phyloP scores from a whole-genome alignment of 1,139 yeast genomes.

The Suhomyces kunorum region DNA sequence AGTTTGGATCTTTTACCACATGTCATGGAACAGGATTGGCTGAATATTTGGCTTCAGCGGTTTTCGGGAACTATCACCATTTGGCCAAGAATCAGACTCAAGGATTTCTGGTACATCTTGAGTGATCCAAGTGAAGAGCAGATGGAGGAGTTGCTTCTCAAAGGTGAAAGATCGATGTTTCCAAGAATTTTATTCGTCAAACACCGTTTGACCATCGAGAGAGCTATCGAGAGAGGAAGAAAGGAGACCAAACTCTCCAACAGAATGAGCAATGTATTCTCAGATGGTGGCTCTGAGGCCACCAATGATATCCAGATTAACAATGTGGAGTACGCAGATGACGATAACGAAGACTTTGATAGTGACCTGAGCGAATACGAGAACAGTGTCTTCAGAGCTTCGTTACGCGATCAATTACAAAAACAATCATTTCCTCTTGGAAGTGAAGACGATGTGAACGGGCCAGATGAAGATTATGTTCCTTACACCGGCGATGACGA shows the following conservation, averaged over 20 bases:
- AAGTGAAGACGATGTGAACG: slow-evolving; percentile 17
- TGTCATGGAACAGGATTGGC: slow-evolving; percentile 77
- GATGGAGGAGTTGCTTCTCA: slow-evolving; percentile 54
- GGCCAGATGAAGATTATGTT: slow-evolving; percentile 15
- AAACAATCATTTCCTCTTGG: slow-evolving; percentile 11
- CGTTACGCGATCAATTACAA: background rate
- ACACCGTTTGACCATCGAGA: slow-evolving; percentile 63
- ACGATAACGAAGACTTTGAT: slow-evolving; percentile 21
- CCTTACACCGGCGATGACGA: slow-evolving; percentile 13
- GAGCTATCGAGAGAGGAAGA: slow-evolving; percentile 59
- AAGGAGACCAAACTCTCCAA: slow-evolving; percentile 24
- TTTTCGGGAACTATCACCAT: slow-evolving; percentile 76
- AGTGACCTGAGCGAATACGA: slow-evolving; percentile 25
- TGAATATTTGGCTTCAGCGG: slow-evolving; percentile 70
- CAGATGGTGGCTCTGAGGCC: slow-evolving; percentile 8
- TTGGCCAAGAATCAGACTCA: slow-evolving; percentile 65
- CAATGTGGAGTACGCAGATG: slow-evolving; percentile 20
- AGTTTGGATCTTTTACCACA: slow-evolving; percentile 69
- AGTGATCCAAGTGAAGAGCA: slow-evolving; percentile 67
- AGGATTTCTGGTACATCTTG: slow-evolving; percentile 64
- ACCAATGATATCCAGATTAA: slow-evolving; percentile 14
- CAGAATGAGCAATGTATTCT: slow-evolving; percentile 11
- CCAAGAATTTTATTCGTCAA: slow-evolving; percentile 67
- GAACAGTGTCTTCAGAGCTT: slow-evolving; percentile 6
- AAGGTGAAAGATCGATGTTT: slow-evolving; percentile 67